Conservation (phyloP, 495 filamentous ascomycete species). For the Neurospora cerealis region DNA sequence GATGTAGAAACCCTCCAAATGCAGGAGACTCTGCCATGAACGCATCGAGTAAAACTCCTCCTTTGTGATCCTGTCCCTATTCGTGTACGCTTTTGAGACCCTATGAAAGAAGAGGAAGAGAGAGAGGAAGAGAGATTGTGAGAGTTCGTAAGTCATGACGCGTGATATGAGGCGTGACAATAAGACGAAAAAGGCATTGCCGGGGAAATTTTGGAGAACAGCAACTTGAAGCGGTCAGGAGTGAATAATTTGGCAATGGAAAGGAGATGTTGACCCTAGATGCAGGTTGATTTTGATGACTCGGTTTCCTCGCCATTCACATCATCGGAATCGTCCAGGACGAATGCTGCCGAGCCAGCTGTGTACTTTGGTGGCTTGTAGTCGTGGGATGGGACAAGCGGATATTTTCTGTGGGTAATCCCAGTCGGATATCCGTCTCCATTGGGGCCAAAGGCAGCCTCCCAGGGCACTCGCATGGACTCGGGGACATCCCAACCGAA, state of each 20-base stretch:
- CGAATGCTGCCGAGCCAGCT: slow-evolving; percentile 34
- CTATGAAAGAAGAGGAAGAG: not conserved
- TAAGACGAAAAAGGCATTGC: not conserved
- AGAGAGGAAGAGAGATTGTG: not conserved
- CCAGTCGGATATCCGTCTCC: slow-evolving; percentile 8
- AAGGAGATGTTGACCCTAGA: not conserved
- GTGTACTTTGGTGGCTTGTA: slow-evolving; percentile 36
- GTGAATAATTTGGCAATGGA: not conserved
- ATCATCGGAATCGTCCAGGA: slow-evolving; percentile 26
- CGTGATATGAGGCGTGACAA: not conserved
- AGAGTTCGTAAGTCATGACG: not conserved
- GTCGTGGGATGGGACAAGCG: slow-evolving; percentile 24
- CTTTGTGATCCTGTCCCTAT: not conserved
- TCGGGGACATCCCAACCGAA: slow-evolving; percentile 31
- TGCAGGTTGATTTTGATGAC: not conserved
- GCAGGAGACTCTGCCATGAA: not conserved
- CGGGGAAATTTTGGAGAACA: not conserved
- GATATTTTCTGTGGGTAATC: slow-evolving; percentile 22
- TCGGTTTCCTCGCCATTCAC: slow-evolving; percentile 8
- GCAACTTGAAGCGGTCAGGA: not conserved
- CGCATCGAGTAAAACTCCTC: not conserved
- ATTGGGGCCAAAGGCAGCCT: slow-evolving; percentile 27
- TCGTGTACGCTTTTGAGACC: not conserved
- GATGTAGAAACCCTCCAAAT: not conserved
- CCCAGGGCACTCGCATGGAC: slow-evolving; percentile 34